Evolutionary conservation across 2,329 filamentous ascomycete species (phyloP).

Genomic region (Dothideomycetes sp.): DNA sequence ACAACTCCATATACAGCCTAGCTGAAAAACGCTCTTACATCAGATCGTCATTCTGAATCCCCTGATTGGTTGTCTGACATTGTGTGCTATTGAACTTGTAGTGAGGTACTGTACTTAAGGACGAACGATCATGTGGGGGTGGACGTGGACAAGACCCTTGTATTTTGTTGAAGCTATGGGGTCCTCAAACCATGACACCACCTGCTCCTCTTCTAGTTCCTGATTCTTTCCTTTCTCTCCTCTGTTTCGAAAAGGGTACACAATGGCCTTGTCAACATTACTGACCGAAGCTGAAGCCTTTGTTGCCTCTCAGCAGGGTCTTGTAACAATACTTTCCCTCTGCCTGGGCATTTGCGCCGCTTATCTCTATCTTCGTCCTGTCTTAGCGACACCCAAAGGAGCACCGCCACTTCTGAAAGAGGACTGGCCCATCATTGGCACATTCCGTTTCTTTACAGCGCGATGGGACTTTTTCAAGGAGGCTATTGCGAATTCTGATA

Average conservation of each 20-base stretch:
- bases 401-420: constrained; percentile 13
- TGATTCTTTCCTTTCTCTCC: neutral
- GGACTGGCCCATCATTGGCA: constrained; percentile 32
- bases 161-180: no score
- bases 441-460: constrained; percentile 34
- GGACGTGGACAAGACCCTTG: no score
- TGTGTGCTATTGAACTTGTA: no score
- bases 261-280: neutral
- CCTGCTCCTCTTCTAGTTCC: no score
- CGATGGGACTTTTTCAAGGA: constrained; percentile 34
- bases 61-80: no score
- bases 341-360: neutral
- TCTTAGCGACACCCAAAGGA: constrained; percentile 15
- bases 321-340: neutral
- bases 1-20: no score
- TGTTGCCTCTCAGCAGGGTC: neutral
- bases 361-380: constrained; percentile 13
- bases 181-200: no score
- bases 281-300: neutral
- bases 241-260: no score
- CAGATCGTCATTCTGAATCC: neutral
- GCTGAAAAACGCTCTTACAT: no score
- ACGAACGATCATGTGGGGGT: no score
- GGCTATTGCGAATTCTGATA: constrained; percentile 20
- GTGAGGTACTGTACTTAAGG: no score